Conservation (phyloP, 2,329 filamentous ascomycete species). For the Emergomyces pasteurianus region DNA sequence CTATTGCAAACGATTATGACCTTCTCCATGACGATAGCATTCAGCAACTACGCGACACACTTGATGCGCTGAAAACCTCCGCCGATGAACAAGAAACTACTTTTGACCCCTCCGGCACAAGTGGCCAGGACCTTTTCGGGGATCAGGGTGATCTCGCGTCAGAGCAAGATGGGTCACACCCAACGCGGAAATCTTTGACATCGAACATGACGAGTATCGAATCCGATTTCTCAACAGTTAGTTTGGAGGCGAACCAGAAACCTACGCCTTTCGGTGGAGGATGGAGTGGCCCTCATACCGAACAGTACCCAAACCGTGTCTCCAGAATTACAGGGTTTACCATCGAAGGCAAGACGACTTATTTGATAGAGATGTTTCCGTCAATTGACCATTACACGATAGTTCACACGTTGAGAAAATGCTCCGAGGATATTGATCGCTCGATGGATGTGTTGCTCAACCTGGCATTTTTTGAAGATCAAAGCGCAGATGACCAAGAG, state of each 20-base stretch:
- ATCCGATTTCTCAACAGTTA: conserved; percentile 32
- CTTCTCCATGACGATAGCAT: conserved; percentile 41
- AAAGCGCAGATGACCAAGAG: conserved; percentile 40
- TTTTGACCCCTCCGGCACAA: conserved; percentile 67
- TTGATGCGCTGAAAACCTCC: conserved; percentile 54
- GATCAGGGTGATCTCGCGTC: conserved; percentile 16
- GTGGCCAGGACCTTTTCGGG: conserved; percentile 26
- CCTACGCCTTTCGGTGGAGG: not conserved
- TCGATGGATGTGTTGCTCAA: conserved; percentile 74
- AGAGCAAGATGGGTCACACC: conserved; percentile 19
- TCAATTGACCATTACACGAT: conserved; percentile 55
- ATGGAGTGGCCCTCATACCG: not conserved
- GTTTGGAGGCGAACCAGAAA: conserved; percentile 11
- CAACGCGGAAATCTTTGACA: conserved; percentile 30
- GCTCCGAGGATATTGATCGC: conserved; percentile 51
- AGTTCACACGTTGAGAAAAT: conserved; percentile 54
- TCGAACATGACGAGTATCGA: conserved; percentile 41
- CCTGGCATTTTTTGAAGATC: conserved; percentile 58
- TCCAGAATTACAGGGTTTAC: conserved; percentile 16
- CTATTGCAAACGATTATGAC: conserved; percentile 64
- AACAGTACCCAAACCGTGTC: not conserved
- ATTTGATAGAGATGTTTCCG: conserved; percentile 61
- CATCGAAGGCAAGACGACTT: conserved; percentile 48
- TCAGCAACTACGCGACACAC: conserved; percentile 42
- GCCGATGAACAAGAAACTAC: conserved; percentile 56